phyloP scores from a whole-genome alignment of 345 rosid genomes.

The Firmiana major region DNA sequence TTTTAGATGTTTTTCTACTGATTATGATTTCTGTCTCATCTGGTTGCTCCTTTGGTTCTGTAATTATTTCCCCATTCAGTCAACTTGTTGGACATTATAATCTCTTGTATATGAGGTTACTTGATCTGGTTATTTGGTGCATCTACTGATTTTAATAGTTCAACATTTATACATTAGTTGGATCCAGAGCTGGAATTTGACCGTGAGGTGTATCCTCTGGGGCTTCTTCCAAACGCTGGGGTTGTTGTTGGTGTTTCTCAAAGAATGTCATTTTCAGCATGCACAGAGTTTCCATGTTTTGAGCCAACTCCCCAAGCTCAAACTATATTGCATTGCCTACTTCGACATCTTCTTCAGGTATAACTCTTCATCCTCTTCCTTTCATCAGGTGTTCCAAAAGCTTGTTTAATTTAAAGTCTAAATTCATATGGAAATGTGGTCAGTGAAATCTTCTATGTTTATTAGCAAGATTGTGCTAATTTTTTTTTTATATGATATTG shows the following conservation, averaged over 20 bases:
- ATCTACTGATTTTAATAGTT: conserved; percentile 12
- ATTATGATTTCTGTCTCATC: not conserved
- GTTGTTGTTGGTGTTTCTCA: conserved; percentile 96
- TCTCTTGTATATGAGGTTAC: too few species aligned
- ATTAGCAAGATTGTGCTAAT: not conserved
- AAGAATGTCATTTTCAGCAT: conserved; percentile 93
- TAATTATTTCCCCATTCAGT: not conserved
- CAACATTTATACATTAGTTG: conserved; percentile 49
- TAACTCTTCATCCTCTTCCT: conserved; percentile 14
- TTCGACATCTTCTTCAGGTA: conserved; percentile 99
- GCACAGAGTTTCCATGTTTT: conserved; percentile 96
- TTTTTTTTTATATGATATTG: not conserved
- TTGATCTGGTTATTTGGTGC: conserved; percentile 9
- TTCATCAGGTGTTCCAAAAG: not conserved
- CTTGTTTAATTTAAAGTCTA: not conserved
- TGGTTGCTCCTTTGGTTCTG: not conserved
- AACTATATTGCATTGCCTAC: conserved; percentile 92
- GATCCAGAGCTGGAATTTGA: conserved; percentile 99
- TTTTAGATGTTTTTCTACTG: not conserved
- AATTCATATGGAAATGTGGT: not conserved
- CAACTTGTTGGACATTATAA: not conserved
- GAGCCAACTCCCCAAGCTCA: conserved; percentile 99
- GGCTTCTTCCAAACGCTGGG: conserved; percentile 95
- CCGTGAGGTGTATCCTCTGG: conserved; percentile 92
- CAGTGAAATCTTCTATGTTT: not conserved